Base-by-base conservation (phyloP, 2,329 filamentous ascomycete species). In the Alternaria metachromatica region DNA sequence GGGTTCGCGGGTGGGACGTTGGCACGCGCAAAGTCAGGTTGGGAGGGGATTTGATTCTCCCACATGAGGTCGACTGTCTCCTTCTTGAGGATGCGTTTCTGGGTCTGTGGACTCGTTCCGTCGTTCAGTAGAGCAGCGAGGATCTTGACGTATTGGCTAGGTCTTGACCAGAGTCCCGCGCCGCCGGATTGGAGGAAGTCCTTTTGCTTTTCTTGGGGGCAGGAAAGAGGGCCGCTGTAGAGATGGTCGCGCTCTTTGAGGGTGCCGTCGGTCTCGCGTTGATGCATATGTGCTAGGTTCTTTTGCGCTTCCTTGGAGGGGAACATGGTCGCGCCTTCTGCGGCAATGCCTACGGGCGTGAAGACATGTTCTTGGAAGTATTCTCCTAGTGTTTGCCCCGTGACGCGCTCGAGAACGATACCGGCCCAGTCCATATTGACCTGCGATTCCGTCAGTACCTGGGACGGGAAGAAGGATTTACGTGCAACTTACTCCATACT, bases 1-100 rank as follows among this genome's bases (percentile, higher is more conserved):
- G 83, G 83, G 64, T 87, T 87, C 1, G 84, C 78, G 2, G 82
- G 81, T 0, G 83, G 75, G 3, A 87, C 80, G 3, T 71, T 66
- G 7, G 37, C 33, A 1, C 85, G 81, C 2, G 82, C 82, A 60
- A 87, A 88, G 64, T 89, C 72, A 0, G 87, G 87, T 51, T 78
- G 72, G 1, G 84, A 63, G 0, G 86, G 82, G 55, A 90, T 85
- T 66, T 89, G 88, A 73, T 92, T 91, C 60, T 81, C 81, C 75
- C 89, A 91, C 87, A 92, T 90, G 30, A 85, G 77, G 12, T 89
- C 83, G 0, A 92, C 85, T 0, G 88, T 90, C 28, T 84, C 80
- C 15, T 84, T 81, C 20, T 82, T 80, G 7, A 92, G 81, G 30
- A 92, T 84, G 55, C 82, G 81, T 0, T 76, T 74, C 1, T 85